phyloP scores from a whole-genome alignment of 371 early-diverging fungal species.

The Batrachochytrium dendrobatidis region DNA sequence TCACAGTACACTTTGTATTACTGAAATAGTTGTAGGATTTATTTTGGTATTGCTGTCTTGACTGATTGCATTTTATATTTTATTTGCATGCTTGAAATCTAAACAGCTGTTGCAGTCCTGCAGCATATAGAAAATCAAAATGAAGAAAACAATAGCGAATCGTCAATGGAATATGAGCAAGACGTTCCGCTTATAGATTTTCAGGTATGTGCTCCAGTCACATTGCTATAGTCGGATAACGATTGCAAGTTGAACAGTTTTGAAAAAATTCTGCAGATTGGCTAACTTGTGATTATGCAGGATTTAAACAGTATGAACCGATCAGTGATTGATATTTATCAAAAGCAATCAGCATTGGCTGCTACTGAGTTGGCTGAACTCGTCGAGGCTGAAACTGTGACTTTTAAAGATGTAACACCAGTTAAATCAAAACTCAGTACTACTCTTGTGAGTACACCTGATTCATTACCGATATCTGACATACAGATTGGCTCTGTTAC shows the following conservation, averaged over 20 bases:
- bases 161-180: slow-evolving; percentile 17
- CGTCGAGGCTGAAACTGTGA: neutral
- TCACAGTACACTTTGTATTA: neutral
- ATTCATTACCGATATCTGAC: neutral
- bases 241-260: too few relatives aligned
- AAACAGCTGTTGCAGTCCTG: neutral
- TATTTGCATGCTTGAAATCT: too few relatives aligned
- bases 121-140: slow-evolving; percentile 7
- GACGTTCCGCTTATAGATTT: slow-evolving; percentile 27
- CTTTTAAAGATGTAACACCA: neutral
- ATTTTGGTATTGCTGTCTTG: too few relatives aligned
- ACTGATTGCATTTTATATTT: neutral
- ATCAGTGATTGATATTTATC: slow-evolving; percentile 20
- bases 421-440: neutral
- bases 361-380: neutral
- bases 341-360: slow-evolving; percentile 7
- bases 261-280: neutral
- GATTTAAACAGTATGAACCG: slow-evolving; percentile 29
- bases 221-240: neutral
- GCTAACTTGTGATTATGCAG: slow-evolving; percentile 13
- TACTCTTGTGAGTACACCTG: neutral
- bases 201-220: slow-evolving; percentile 7
- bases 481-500: neutral
- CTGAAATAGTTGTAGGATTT: neutral
- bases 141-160: slow-evolving; percentile 11